phyloP scores from a whole-genome alignment of 805 yeast genomes.

The Kuraishia piskuri region DNA sequence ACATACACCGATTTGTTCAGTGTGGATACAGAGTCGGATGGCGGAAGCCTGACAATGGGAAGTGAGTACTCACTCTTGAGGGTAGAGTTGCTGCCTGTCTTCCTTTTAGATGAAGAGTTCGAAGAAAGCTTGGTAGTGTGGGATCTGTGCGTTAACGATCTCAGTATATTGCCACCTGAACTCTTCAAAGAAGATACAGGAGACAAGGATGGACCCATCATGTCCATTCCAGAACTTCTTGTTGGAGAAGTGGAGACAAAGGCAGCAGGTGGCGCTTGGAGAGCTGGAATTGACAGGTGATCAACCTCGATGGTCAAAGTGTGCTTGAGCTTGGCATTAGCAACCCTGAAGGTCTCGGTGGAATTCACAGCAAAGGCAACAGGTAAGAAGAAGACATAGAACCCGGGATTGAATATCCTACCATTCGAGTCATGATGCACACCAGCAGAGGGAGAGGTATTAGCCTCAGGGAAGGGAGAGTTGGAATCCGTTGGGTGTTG shows the following conservation, averaged over 20 bases:
- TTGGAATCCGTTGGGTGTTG: neutral
- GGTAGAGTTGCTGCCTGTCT: neutral
- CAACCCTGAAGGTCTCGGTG: conserved; percentile 51
- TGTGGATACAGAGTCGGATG: conserved; percentile 46
- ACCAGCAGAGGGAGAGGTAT: neutral
- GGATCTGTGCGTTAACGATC: conserved; percentile 10
- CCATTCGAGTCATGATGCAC: neutral
- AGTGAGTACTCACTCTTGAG: conserved; percentile 24
- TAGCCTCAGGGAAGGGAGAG: neutral
- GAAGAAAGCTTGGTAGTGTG: neutral
- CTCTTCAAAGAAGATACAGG: conserved; percentile 10
- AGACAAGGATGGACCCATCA: neutral
- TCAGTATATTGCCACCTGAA: conserved; percentile 20
- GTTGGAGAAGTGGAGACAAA: conserved; percentile 26
- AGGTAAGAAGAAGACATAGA: conserved; percentile 62
- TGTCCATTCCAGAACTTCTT: conserved; percentile 8
- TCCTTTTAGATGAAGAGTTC: neutral
- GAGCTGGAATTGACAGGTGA: conserved; percentile 19
- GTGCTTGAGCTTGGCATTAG: conserved; percentile 41
- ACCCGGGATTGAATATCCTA: conserved; percentile 44
- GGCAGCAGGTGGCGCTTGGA: conserved; percentile 21
- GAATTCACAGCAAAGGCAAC: conserved; percentile 49
- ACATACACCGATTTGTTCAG: conserved; percentile 71
- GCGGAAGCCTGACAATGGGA: conserved; percentile 47
- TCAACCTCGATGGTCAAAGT: conserved; percentile 30